Conservation (phyloP, 179 eudicot species). For the Silene vulgaris region DNA sequence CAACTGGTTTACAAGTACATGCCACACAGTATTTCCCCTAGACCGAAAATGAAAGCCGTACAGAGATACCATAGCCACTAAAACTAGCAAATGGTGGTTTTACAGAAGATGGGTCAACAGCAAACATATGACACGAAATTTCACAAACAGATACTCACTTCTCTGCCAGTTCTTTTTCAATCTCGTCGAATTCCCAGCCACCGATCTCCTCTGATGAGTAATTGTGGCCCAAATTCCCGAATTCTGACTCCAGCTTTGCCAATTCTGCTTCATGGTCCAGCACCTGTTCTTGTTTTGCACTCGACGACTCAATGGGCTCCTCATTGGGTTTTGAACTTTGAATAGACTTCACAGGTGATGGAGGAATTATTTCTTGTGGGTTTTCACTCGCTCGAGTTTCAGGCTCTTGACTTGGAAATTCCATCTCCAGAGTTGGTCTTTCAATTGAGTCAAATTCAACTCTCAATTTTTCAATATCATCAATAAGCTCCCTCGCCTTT, state of each 20-base stretch:
- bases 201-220: constrained; percentile 76
- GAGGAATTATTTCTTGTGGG: constrained; percentile 34
- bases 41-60: constrained; percentile 21
- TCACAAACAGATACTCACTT: constrained; percentile 21
- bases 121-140: constrained; percentile 10
- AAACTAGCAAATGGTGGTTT: constrained; percentile 20
- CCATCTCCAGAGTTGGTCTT: constrained; percentile 72
- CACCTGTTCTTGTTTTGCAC: constrained; percentile 37
- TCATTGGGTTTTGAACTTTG: constrained; percentile 29
- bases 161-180: constrained; percentile 66
- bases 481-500: constrained; percentile 64
- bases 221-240: constrained; percentile 58
- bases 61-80: constrained; percentile 20
- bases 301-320: constrained; percentile 32
- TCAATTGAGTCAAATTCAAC: constrained; percentile 73
- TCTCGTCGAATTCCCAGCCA: constrained; percentile 97
- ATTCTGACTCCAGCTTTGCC: constrained; percentile 87
- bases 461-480: constrained; percentile 64
- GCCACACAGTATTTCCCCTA: constrained; percentile 14
- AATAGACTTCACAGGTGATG: constrained; percentile 23
- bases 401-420: constrained; percentile 47
- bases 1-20: constrained; percentile 18
- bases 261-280: constrained; percentile 83
- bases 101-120: constrained; percentile 12
- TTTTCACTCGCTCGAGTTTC: constrained; percentile 40